A percentile compares a stretch with the other conserved stretches of the same genome.
These are phyloP conservation scores for Auricularia sp. DNA, from an alignment of 768 basidiomycete genomes.

Conservation along the genomic window DNA sequence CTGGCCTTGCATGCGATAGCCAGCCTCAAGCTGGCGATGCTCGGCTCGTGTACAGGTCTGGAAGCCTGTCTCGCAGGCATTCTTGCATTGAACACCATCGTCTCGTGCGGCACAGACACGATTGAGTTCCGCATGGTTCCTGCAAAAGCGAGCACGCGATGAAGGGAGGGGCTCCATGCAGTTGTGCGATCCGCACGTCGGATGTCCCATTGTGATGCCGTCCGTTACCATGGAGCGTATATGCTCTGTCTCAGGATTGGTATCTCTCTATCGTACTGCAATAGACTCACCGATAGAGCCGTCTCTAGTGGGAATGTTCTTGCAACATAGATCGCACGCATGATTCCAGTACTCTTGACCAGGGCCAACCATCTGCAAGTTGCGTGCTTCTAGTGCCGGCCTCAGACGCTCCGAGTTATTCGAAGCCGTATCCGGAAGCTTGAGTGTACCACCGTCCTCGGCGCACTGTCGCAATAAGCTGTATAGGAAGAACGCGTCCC, in stretches of 20 bases:
- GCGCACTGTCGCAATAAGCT: neutral
- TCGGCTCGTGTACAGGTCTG: neutral
- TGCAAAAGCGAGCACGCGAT: slow-evolving; percentile 12
- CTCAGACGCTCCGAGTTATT: neutral
- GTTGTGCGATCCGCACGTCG: slow-evolving; percentile 15
- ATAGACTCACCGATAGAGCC: neutral
- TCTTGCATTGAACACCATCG: neutral
- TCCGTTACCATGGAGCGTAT: slow-evolving; percentile 12
- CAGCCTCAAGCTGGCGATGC: neutral
- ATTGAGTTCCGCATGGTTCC: slow-evolving; percentile 1
- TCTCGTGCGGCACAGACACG: neutral
- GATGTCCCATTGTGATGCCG: slow-evolving; percentile 20
- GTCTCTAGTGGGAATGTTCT: neutral
- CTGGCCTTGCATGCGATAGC: slow-evolving; percentile 6
- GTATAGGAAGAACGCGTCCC: slow-evolving; percentile 7
- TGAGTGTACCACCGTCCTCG: neutral
- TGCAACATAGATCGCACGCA: slow-evolving; percentile 2
- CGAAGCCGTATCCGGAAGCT: neutral
- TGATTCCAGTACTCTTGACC: slow-evolving; percentile 5
- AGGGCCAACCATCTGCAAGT: neutral
- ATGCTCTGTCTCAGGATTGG: neutral
- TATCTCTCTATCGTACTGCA: neutral
- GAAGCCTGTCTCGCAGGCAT: neutral
- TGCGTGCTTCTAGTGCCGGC: neutral
- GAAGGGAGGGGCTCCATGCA: slow-evolving; percentile 10